These are phyloP conservation scores for Epichloe festucae DNA, from an alignment of 2,329 filamentous ascomycete genomes.

Conservation along the genomic window DNA sequence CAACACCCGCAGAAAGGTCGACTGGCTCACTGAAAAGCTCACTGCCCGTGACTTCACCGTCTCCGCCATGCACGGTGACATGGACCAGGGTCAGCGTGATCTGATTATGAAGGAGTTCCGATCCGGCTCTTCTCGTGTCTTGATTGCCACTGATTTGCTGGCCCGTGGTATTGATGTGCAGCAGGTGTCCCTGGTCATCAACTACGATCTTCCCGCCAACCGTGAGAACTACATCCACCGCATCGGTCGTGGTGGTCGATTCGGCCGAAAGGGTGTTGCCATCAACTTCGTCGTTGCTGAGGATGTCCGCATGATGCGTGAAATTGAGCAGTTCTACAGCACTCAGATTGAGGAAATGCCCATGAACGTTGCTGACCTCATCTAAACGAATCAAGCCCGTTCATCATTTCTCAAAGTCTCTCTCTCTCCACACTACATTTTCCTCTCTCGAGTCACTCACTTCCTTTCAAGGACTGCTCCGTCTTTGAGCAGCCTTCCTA, in stretches of 20 bases:
- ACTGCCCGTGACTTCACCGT: slow-evolving; percentile 97
- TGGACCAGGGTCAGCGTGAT: slow-evolving; percentile 96
- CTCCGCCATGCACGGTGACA: slow-evolving; percentile 99
- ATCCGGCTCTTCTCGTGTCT: slow-evolving; percentile 92
- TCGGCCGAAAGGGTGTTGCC: slow-evolving; percentile 99
- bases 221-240: slow-evolving; percentile 99
- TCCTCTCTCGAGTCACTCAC: slow-evolving; percentile 12
- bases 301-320: slow-evolving; percentile 98
- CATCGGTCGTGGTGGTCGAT: slow-evolving; percentile 98
- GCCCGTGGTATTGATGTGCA: slow-evolving; percentile 99
- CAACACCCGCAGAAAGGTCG: slow-evolving; percentile 99
- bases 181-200: slow-evolving; percentile 99
- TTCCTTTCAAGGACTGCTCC: slow-evolving; percentile 12
- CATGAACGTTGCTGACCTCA: slow-evolving; percentile 76
- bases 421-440: slow-evolving; percentile 12
- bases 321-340: slow-evolving; percentile 99
- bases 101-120: slow-evolving; percentile 99
- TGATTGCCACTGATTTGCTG: slow-evolving; percentile 94
- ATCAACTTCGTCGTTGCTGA: slow-evolving; percentile 99
- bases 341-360: slow-evolving; percentile 99
- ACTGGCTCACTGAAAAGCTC: slow-evolving; percentile 99
- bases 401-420: neutral
- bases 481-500: slow-evolving; percentile 10
- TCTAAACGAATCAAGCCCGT: slow-evolving; percentile 34
- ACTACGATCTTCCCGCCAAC: slow-evolving; percentile 98